A percentile compares a stretch with the other conserved stretches of the same genome.
phyloP scores from a whole-genome alignment of 1,284 basidiomycete species.

The Kalmanozyma brasiliensis region DNA sequence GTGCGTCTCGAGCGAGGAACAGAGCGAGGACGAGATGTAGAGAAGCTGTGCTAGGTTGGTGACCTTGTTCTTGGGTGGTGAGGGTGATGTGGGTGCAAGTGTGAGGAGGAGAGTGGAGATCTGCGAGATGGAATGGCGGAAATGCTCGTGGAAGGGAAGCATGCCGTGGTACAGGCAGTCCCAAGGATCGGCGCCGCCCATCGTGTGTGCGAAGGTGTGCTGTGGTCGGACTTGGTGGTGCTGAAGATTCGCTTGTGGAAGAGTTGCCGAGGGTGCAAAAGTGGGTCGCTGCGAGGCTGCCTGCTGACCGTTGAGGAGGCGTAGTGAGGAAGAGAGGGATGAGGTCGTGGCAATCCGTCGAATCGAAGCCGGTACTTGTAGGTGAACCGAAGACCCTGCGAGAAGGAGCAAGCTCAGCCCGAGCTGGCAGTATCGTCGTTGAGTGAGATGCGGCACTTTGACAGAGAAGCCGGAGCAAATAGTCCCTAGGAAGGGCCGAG shows the following conservation, averaged over 20 bases:
- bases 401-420: conserved; percentile 12
- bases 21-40: conserved; percentile 19
- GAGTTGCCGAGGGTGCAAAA: too few species aligned
- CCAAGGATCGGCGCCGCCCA: conserved; percentile 38
- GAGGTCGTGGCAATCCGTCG: conserved; percentile 6
- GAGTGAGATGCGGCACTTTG: conserved; percentile 10
- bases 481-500: too few species aligned
- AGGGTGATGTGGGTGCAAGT: conserved; percentile 3
- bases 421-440: conserved; percentile 7
- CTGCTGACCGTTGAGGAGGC: too few species aligned
- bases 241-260: not conserved
- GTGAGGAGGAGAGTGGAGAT: conserved; percentile 32
- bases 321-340: not conserved
- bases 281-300: too few species aligned
- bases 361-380: not conserved
- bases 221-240: not conserved
- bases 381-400: not conserved
- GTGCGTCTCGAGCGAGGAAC: conserved; percentile 51
- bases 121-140: conserved; percentile 32
- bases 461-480: too few species aligned
- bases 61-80: conserved; percentile 14
- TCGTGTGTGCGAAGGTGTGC: conserved; percentile 1
- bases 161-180: conserved; percentile 49
- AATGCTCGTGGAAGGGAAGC: conserved; percentile 55
- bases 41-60: conserved; percentile 29